Conservation (phyloP, 2,329 filamentous ascomycete species). For the Ophiostoma triangulosporum region DNA sequence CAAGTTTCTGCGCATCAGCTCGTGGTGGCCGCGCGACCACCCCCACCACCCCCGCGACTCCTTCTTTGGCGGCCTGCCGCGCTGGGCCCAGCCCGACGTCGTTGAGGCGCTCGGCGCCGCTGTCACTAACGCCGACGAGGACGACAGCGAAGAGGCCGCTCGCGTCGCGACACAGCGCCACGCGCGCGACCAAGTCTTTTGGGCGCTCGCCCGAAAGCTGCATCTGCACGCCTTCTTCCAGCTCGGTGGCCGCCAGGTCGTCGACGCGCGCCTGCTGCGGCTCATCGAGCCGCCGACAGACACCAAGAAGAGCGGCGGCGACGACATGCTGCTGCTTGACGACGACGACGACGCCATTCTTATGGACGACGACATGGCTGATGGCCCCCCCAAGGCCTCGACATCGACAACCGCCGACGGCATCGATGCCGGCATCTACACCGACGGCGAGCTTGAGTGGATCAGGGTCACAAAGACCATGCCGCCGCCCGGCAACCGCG, state of each 20-base stretch:
- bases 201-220: slow-evolving; percentile 60
- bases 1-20: slow-evolving; percentile 79
- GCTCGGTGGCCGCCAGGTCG: slow-evolving; percentile 58
- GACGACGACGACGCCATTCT: slow-evolving; percentile 30
- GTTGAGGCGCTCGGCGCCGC: slow-evolving; percentile 32
- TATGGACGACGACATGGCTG: slow-evolving; percentile 21
- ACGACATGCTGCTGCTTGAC: slow-evolving; percentile 26
- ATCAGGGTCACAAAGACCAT: slow-evolving; percentile 67
- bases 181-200: slow-evolving; percentile 62
- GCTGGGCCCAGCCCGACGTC: slow-evolving; percentile 69
- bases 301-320: slow-evolving; percentile 17
- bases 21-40: slow-evolving; percentile 81
- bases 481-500: slow-evolving; percentile 73
- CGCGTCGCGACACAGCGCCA: slow-evolving; percentile 42
- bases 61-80: slow-evolving; percentile 56
- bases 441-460: slow-evolving; percentile 50
- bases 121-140: slow-evolving; percentile 51
- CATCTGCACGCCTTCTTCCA: slow-evolving; percentile 83
- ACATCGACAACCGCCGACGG: slow-evolving; percentile 12
- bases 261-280: slow-evolving; percentile 41
- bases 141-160: slow-evolving; percentile 61
- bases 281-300: slow-evolving; percentile 23
- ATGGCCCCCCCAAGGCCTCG: slow-evolving; percentile 23
- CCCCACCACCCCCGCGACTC: slow-evolving; percentile 23
- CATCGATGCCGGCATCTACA: slow-evolving; percentile 27